Evolutionary conservation across 2,329 filamentous ascomycete genomes (phyloP).

Genomic region (Epichloe aotearoae): DNA sequence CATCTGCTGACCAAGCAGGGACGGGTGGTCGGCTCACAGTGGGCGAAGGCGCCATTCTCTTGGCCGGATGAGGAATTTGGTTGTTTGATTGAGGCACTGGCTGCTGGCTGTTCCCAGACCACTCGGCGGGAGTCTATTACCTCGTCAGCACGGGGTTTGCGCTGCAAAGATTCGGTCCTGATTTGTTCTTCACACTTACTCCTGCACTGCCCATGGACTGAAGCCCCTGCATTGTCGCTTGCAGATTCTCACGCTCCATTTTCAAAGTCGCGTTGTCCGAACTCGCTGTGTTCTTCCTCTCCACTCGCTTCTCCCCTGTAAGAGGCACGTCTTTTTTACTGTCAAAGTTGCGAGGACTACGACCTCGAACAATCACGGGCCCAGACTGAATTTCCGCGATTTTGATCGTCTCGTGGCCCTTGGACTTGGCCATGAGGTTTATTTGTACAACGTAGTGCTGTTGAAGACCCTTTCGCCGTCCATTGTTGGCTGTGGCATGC

Average conservation of each 20-base stretch:
- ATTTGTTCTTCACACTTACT: conserved; percentile 13
- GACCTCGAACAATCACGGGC: conserved; percentile 86
- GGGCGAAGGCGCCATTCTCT: conserved; percentile 40
- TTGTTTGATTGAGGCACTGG: conserved; percentile 19
- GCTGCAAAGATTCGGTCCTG: background rate
- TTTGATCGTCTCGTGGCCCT: conserved; percentile 50
- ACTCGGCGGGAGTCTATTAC: conserved; percentile 27
- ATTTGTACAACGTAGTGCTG: conserved; percentile 89
- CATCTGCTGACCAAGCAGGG: conserved; percentile 33
- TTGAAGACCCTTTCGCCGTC: conserved; percentile 81
- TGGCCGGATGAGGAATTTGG: conserved; percentile 34
- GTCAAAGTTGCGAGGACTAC: conserved; percentile 89
- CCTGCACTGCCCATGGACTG: conserved; percentile 22
- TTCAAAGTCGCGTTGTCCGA: conserved; percentile 22
- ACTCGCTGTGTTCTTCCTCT: conserved; percentile 29
- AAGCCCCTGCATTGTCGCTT: conserved; percentile 16
- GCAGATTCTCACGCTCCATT: conserved; percentile 19
- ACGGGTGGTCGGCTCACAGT: conserved; percentile 38
- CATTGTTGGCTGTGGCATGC: conserved; percentile 93
- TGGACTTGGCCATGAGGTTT: conserved; percentile 66
- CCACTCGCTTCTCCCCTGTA: conserved; percentile 37
- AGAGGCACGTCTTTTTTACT: conserved; percentile 75
- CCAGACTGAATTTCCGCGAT: conserved; percentile 82
- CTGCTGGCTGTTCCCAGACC: conserved; percentile 25
- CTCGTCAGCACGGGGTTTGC: conserved; percentile 4